phyloP scores from a whole-genome alignment of 2,329 filamentous ascomycete genomes.

The Thielaviopsis cerberus region DNA sequence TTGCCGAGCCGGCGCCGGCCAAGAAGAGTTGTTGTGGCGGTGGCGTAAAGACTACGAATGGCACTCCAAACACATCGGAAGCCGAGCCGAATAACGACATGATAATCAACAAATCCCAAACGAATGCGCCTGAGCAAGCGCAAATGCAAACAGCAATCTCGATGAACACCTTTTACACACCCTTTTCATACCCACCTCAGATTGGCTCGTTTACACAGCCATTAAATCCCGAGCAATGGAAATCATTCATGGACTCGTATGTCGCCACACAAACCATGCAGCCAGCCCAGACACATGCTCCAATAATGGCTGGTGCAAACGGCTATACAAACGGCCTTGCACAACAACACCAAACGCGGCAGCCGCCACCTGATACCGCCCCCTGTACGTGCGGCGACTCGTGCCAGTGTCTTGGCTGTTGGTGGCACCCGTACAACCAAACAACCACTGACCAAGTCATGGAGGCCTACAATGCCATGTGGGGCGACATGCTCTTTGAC shows the following conservation, averaged over 20 bases:
- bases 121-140: constrained; percentile 21
- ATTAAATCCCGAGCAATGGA: constrained; percentile 35
- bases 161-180: constrained; percentile 20
- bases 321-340: background rate
- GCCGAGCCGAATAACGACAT: background rate
- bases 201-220: constrained; percentile 37
- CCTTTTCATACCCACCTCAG: constrained; percentile 33
- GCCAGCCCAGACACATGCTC: background rate
- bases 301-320: background rate
- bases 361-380: constrained; percentile 19
- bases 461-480: constrained; percentile 27
- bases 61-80: background rate
- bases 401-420: constrained; percentile 50
- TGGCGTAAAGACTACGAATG: constrained; percentile 8
- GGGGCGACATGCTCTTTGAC: constrained; percentile 18
- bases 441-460: constrained; percentile 37
- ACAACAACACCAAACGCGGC: constrained; percentile 4
- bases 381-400: constrained; percentile 44
- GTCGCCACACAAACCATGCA: constrained; percentile 5
- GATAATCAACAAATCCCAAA: constrained; percentile 3
- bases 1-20: background rate
- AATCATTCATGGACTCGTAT: constrained; percentile 26
- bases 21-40: constrained; percentile 14
- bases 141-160: constrained; percentile 21
- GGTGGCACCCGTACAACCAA: constrained; percentile 48